Evolutionary conservation across 2,329 filamentous ascomycete genomes (phyloP).

Genomic region (Fusarium sp.): DNA sequence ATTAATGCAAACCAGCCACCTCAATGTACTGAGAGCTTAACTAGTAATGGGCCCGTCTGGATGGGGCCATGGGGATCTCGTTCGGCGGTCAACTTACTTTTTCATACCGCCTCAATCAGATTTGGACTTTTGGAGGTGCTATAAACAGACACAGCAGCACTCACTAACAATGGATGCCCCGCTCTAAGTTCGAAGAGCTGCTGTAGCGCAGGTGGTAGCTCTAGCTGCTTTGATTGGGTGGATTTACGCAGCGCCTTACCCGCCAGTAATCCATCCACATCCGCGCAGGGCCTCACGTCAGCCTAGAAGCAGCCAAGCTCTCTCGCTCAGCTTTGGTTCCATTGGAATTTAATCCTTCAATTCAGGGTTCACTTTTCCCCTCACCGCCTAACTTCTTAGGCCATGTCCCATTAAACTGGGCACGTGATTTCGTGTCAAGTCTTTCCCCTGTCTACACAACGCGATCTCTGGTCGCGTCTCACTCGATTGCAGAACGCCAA

Average conservation of each 20-base stretch:
- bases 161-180: constrained; percentile 23
- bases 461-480: constrained; percentile 32
- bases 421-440: constrained; percentile 49
- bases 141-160: constrained; percentile 33
- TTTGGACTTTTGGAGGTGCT: constrained; percentile 22
- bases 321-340: not conserved
- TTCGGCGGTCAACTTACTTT: constrained; percentile 17
- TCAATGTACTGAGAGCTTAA: constrained; percentile 1
- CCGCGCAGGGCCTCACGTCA: constrained; percentile 44
- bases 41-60: not conserved
- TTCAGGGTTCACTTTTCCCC: constrained; percentile 9
- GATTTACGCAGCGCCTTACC: constrained; percentile 24
- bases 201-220: constrained; percentile 39
- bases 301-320: constrained; percentile 17
- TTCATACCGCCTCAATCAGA: constrained; percentile 30
- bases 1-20: constrained; percentile 20
- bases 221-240: constrained; percentile 37
- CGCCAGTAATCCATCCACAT: constrained; percentile 15
- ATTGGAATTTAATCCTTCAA: not conserved
- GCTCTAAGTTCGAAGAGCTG: constrained; percentile 17
- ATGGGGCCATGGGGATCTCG: constrained; percentile 10
- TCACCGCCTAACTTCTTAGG: constrained; percentile 16
- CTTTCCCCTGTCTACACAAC: constrained; percentile 7
- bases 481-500: not conserved
- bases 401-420: not conserved